Percentiles rank a stretch among this genome's conserved stretches.
phyloP scores from a whole-genome alignment of 169 alveolate species.

The Babesia gibsoni region DNA sequence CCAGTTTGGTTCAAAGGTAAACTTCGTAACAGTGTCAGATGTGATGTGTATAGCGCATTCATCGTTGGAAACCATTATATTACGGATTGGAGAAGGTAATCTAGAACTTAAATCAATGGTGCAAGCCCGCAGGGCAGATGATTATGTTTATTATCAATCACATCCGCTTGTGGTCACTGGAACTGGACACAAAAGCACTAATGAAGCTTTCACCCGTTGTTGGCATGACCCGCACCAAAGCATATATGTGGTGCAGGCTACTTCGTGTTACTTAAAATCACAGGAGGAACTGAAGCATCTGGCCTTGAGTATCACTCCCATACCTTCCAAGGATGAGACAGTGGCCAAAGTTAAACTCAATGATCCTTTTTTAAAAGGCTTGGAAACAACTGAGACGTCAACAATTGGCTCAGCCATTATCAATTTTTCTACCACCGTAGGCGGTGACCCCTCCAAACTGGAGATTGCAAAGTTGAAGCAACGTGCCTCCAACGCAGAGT shows the following conservation, averaged over 20 bases:
- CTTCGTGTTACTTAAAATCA: slow-evolving; percentile 1
- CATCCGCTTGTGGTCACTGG: slow-evolving; percentile 15
- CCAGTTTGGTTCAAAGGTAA: not conserved
- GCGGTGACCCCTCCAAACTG: not conserved
- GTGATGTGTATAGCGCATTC: slow-evolving; percentile 24
- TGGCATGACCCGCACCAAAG: not conserved
- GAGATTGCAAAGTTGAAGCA: not conserved
- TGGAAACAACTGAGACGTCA: not conserved
- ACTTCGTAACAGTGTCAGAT: slow-evolving; percentile 3
- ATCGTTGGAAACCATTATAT: not conserved
- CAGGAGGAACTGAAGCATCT: slow-evolving; percentile 18
- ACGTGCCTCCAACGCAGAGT: not conserved
- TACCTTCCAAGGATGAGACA: not conserved
- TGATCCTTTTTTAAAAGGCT: not conserved
- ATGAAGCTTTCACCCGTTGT: not conserved
- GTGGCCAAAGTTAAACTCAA: not conserved
- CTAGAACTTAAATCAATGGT: not conserved
- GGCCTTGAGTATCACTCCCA: not conserved
- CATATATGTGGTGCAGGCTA: slow-evolving; percentile 9
- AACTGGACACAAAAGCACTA: not conserved
- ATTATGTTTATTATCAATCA: slow-evolving; percentile 15
- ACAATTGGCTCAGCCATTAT: not conserved
- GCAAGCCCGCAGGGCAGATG: not conserved
- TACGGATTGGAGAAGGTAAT: not conserved
- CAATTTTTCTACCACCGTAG: not conserved